Conservation (phyloP, 2,329 filamentous ascomycete species). For the Chrysoporthe austroafricana region DNA sequence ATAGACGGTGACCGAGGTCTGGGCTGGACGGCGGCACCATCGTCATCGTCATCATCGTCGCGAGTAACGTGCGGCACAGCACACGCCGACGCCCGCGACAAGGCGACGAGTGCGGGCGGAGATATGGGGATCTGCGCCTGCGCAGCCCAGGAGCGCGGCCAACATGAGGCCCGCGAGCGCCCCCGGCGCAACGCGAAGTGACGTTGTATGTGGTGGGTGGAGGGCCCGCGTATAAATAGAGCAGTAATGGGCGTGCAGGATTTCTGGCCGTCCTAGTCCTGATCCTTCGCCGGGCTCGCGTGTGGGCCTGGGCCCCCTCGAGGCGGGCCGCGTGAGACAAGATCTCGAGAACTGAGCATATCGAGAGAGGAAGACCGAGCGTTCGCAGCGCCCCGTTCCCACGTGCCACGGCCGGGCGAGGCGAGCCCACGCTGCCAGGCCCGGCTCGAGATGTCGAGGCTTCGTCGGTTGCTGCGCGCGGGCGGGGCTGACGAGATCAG, state of each 20-base stretch:
- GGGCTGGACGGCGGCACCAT: background rate
- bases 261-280: conserved; percentile 4
- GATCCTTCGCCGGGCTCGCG: background rate
- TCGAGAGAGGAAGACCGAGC: background rate
- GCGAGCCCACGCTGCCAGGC: background rate
- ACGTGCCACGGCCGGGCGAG: background rate
- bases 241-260: conserved; percentile 9
- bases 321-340: background rate
- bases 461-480: background rate
- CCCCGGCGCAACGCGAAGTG: background rate
- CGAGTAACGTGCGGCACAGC: background rate
- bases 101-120: background rate
- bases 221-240: conserved; percentile 10
- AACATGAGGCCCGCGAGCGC: background rate
- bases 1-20: background rate
- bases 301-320: conserved; percentile 1
- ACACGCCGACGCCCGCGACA: background rate
- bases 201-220: conserved; percentile 13
- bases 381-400: background rate
- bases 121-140: background rate
- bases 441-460: background rate
- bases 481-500: background rate
- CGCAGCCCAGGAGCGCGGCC: background rate
- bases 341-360: background rate
- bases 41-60: background rate